A percentile compares a stretch with the other conserved stretches of the same genome.
Evolutionary conservation across 2,329 filamentous ascomycete genomes (phyloP).

Genomic region (Aspergillus amoenus): DNA sequence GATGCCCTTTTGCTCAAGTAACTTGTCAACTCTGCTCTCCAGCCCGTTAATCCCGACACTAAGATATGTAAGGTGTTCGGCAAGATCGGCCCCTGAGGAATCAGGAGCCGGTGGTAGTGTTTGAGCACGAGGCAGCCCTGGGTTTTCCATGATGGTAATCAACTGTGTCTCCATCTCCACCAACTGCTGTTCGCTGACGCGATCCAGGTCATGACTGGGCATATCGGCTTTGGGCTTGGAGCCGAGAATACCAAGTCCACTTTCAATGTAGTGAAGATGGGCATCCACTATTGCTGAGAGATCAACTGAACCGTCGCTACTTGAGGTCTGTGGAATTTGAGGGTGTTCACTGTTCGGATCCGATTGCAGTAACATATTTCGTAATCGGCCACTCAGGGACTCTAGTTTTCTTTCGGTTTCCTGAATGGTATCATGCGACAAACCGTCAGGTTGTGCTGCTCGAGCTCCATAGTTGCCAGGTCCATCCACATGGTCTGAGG

Average conservation of each 20-base stretch:
- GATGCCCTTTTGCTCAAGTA: conserved; percentile 86
- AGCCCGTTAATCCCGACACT: conserved; percentile 75
- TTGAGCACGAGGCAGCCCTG: conserved; percentile 44
- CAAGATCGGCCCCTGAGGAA: conserved; percentile 56
- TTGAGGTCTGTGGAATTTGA: conserved; percentile 35
- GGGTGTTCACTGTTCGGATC: conserved; percentile 37
- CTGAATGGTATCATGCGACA: conserved; percentile 52
- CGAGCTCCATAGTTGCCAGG: conserved; percentile 29
- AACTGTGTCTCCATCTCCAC: conserved; percentile 65
- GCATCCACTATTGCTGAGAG: conserved; percentile 41
- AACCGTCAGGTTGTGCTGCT: conserved; percentile 14
- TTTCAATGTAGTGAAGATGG: conserved; percentile 71
- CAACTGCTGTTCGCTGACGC: conserved; percentile 56
- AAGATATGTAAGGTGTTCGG: conserved; percentile 74
- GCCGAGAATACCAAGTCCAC: conserved; percentile 61
- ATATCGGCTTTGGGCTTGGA: conserved; percentile 42
- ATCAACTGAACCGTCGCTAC: conserved; percentile 26
- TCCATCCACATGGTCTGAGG: conserved; percentile 64
- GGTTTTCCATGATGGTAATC: conserved; percentile 55
- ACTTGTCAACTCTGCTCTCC: conserved; percentile 70
- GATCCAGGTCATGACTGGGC: conserved; percentile 16
- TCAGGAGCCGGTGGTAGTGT: conserved; percentile 60
- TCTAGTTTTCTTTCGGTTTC: conserved; percentile 67
- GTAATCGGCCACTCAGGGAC: conserved; percentile 64
- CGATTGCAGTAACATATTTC: conserved; percentile 61